Percentiles rank a stretch among this genome's conserved stretches.
These are phyloP conservation scores for Melastoma candidum DNA, from an alignment of 441 rosid species.

Conservation along the genomic window DNA sequence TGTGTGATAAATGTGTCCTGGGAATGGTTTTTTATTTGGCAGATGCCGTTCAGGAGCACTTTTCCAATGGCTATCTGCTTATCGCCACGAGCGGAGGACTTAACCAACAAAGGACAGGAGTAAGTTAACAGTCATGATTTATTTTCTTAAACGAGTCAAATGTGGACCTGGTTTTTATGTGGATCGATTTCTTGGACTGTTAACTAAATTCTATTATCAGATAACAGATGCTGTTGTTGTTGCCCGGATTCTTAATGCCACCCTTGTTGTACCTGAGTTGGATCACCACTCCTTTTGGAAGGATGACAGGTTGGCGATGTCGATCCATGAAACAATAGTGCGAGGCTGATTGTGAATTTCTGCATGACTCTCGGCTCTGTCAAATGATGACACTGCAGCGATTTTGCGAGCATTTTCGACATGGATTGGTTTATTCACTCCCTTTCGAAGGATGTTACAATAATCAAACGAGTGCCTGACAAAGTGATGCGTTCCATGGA, in stretches of 20 bases:
- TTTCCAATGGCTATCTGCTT: conserved; percentile 89
- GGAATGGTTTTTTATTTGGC: conserved; percentile 7
- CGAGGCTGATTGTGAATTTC: no score
- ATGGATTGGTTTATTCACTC: conserved; percentile 83
- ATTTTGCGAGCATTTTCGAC: conserved; percentile 81
- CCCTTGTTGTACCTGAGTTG: conserved; percentile 91
- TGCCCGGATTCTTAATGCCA: conserved; percentile 87
- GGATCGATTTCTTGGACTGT: conserved; percentile 11
- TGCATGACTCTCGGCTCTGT: no score
- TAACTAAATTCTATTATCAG: conserved; percentile 30
- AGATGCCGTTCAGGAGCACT: conserved; percentile 55
- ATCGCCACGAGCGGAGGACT: conserved; percentile 97
- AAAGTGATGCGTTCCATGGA: conserved; percentile 90
- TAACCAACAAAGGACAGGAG: conserved; percentile 99
- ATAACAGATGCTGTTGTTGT: conserved; percentile 97
- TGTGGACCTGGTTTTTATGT: background rate
- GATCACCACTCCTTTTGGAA: conserved; percentile 91
- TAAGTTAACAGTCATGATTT: conserved; percentile 33
- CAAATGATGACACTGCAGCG: conserved; percentile 38
- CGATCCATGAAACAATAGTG: no score
- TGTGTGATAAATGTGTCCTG: no score
- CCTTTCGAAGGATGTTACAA: conserved; percentile 81
- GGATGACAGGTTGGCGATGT: no score
- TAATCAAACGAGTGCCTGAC: conserved; percentile 91
- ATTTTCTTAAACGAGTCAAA: background rate